Evolutionary conservation across 2,329 filamentous ascomycete genomes (phyloP).

Genomic region (Aureobasidium uvarum): DNA sequence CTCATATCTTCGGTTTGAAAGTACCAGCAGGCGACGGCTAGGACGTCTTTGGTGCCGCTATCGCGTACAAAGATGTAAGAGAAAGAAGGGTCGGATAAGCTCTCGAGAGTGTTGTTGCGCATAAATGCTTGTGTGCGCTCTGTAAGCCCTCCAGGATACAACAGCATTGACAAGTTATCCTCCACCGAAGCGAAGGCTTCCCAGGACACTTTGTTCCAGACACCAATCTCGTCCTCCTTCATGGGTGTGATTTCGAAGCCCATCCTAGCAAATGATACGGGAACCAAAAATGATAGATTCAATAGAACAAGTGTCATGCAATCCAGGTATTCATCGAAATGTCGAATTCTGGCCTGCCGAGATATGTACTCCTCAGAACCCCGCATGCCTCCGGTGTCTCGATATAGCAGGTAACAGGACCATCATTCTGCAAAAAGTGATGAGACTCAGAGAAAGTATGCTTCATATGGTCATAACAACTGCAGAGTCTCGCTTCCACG

Average conservation of each 20-base stretch:
- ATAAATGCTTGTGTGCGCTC: slow-evolving; percentile 22
- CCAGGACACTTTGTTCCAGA: slow-evolving; percentile 27
- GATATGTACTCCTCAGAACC: neutral
- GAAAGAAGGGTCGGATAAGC: slow-evolving; percentile 8
- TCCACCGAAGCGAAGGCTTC: slow-evolving; percentile 24
- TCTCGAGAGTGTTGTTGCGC: neutral
- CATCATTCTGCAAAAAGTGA: neutral
- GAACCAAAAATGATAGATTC: neutral
- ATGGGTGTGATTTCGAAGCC: slow-evolving; percentile 24
- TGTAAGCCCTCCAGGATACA: slow-evolving; percentile 28
- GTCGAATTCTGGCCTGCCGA: neutral
- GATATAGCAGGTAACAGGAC: neutral
- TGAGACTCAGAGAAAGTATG: no score
- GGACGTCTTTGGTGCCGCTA: slow-evolving; percentile 17
- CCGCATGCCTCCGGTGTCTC: slow-evolving; percentile 10
- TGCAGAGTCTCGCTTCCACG: neutral
- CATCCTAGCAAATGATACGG: neutral
- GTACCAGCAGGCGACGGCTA: slow-evolving; percentile 29
- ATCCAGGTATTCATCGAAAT: neutral
- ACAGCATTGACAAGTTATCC: slow-evolving; percentile 26
- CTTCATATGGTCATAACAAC: neutral
- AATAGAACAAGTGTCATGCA: neutral
- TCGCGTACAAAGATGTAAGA: slow-evolving; percentile 28
- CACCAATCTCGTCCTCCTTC: slow-evolving; percentile 22
- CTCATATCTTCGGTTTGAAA: slow-evolving; percentile 6